Base-by-base conservation (phyloP, 2,329 filamentous ascomycete genomes). In the Scedosporium boydii region DNA sequence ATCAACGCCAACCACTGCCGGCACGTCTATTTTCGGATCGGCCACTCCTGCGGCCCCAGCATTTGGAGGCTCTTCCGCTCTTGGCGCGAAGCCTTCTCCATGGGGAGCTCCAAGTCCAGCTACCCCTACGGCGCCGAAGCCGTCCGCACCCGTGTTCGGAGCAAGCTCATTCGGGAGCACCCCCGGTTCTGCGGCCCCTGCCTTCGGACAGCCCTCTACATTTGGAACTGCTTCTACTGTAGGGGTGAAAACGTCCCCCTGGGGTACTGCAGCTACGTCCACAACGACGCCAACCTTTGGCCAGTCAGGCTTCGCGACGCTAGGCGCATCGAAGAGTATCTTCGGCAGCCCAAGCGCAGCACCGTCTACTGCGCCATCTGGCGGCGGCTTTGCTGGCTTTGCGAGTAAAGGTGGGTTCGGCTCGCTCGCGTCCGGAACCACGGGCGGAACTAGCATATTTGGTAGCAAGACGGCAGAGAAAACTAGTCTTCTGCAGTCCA, bases 401-500 rank as follows among this genome's bases (percentile, higher is more conserved):
- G 80, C 83, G 3, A 77, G 70, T 29, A 77, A 81, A 63, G 75
- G 80, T 3, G 84, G 83, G 1, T 88, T 88, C 69, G 79, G 75
- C 6, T 77, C 81, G 18, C 66, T 85, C 26, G 73, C 71, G 12
- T 69, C 72, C 34, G 75, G 68, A 51, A 75, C 3, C 21, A 55
- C 21, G 16, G 41, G 55, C 53, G 26, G 55, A 21, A n/a, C 56
- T 16, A 65, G 65, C 44, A 63, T 73, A 5, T 76, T 78, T 67
- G 70, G 69, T 62, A 66, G 66, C 16, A 64, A 66, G 26, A 58
- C 66, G 0, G 59, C 51, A 27, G 21, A 57, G 0, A 68, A 66
- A 44, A 61, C 68, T 6, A 55, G 51, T 27, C 74, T 75, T 53
- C 10, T 70, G 69, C 9, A 62, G 65, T 14, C 67, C 68, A 21